These are phyloP conservation scores for Suillus luteus DNA, from an alignment of 768 basidiomycete species.

Conservation along the genomic window DNA sequence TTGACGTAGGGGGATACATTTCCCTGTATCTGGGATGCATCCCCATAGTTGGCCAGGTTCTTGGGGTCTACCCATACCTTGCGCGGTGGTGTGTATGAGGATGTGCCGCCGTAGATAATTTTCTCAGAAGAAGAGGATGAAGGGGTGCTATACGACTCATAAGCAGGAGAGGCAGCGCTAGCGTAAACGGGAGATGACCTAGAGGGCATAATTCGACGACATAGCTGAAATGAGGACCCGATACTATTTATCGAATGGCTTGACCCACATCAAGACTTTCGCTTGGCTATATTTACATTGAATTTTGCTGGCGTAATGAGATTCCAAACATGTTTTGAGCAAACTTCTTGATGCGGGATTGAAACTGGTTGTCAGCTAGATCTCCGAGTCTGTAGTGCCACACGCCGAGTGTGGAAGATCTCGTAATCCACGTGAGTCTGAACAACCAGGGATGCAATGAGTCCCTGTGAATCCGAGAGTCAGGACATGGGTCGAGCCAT, in stretches of 20 bases:
- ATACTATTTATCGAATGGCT: conserved; percentile 33
- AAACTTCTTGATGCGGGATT: conserved; percentile 30
- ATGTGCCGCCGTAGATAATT: conserved; percentile 23
- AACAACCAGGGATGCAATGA: conserved; percentile 7
- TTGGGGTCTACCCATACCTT: conserved; percentile 68
- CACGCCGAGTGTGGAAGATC: conserved; percentile 24
- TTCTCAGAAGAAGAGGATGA: conserved; percentile 17
- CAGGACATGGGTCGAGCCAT: conserved; percentile 10
- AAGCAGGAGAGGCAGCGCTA: conserved; percentile 29
- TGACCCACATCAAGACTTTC: conserved; percentile 20
- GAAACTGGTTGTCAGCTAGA: conserved; percentile 5
- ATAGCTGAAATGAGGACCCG: conserved; percentile 9
- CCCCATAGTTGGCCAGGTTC: conserved; percentile 57
- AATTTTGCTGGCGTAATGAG: conserved; percentile 12
- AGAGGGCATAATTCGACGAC: conserved; percentile 27
- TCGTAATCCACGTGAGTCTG: conserved; percentile 8
- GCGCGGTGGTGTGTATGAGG: conserved; percentile 20
- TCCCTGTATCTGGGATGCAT: conserved; percentile 58
- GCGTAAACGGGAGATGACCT: conserved; percentile 29
- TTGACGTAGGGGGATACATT: conserved; percentile 65
- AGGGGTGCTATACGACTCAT: conserved; percentile 26
- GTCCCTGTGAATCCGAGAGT: conserved; percentile 8
- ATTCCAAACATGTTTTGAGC: not conserved
- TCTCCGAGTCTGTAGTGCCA: conserved; percentile 3
- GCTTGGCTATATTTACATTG: conserved; percentile 27